Percentiles rank a stretch among this genome's conserved stretches.
phyloP scores from a whole-genome alignment of 768 basidiomycete species.

The Leucosporidium yakuticum region DNA sequence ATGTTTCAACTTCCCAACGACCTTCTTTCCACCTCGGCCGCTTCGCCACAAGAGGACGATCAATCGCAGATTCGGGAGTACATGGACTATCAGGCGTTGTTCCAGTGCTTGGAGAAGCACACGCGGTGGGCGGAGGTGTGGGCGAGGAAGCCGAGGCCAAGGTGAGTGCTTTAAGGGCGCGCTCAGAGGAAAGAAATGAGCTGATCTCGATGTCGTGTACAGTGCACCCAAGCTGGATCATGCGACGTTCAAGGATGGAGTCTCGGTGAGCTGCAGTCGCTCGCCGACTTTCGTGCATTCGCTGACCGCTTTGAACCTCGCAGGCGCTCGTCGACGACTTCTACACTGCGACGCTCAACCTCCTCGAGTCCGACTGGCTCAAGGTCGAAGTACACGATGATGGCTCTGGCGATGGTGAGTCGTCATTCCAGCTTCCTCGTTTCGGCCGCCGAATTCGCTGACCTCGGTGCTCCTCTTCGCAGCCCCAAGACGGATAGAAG shows the following conservation, averaged over 20 bases:
- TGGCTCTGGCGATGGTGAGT: slow-evolving; percentile 5
- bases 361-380: slow-evolving; percentile 38
- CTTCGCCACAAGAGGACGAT: neutral
- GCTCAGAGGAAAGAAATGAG: neutral
- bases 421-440: neutral
- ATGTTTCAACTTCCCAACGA: slow-evolving; percentile 17
- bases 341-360: slow-evolving; percentile 23
- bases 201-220: neutral
- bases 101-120: slow-evolving; percentile 55
- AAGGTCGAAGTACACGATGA: slow-evolving; percentile 20
- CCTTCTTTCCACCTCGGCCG: slow-evolving; percentile 19
- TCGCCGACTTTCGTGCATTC: neutral
- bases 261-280: slow-evolving; percentile 9
- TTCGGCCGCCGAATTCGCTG: neutral
- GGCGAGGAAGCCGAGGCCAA: slow-evolving; percentile 9
- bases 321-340: slow-evolving; percentile 27
- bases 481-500: slow-evolving; percentile 51
- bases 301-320: neutral
- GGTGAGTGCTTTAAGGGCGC: neutral
- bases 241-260: slow-evolving; percentile 11
- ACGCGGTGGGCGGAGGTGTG: slow-evolving; percentile 29
- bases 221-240: slow-evolving; percentile 10
- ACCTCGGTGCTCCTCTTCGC: neutral
- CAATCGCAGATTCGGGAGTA: slow-evolving; percentile 48
- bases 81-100: slow-evolving; percentile 72